Evolutionary conservation across 352 stramenopile species (phyloP).

Genomic region (Globisporangium takayamanum): DNA sequence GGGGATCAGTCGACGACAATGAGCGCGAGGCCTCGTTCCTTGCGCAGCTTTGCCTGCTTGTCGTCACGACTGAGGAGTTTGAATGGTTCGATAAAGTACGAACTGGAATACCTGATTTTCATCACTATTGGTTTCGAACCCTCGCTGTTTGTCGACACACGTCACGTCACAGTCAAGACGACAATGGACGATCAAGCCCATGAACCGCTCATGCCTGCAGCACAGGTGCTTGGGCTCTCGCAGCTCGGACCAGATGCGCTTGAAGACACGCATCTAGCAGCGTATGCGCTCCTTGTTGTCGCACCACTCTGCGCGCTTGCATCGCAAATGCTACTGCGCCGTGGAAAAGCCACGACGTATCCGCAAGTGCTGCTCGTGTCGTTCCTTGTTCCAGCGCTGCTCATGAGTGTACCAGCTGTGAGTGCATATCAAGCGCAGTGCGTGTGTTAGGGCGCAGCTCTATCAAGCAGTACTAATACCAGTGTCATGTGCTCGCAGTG

Average conservation of each 20-base stretch:
- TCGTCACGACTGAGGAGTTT: not conserved
- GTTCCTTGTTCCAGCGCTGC: slow-evolving; percentile 29
- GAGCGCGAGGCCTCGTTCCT: not conserved
- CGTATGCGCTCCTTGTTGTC: slow-evolving; percentile 42
- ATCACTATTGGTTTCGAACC: not conserved
- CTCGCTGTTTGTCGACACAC: not conserved
- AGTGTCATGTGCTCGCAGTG: slow-evolving; percentile 9
- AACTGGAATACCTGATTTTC: not conserved
- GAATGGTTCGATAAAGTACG: too few species aligned
- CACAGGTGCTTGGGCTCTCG: slow-evolving; percentile 24
- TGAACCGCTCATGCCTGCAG: not conserved
- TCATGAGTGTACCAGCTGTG: slow-evolving; percentile 37
- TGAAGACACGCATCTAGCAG: slow-evolving; percentile 33
- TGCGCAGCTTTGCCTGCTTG: not conserved
- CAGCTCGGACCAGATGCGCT: slow-evolving; percentile 39
- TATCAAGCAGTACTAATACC: not conserved
- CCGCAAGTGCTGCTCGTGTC: slow-evolving; percentile 37
- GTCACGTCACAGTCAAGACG: slow-evolving; percentile 2
- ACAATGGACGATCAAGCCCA: not conserved
- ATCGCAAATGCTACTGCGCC: slow-evolving; percentile 24
- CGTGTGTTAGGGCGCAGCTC: not conserved
- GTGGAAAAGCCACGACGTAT: slow-evolving; percentile 38
- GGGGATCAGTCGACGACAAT: not conserved
- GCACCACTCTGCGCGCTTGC: slow-evolving; percentile 29
- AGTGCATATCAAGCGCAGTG: not conserved